phyloP scores from a whole-genome alignment of 1,284 basidiomycete genomes.

The Marasmius tenuissimus region DNA sequence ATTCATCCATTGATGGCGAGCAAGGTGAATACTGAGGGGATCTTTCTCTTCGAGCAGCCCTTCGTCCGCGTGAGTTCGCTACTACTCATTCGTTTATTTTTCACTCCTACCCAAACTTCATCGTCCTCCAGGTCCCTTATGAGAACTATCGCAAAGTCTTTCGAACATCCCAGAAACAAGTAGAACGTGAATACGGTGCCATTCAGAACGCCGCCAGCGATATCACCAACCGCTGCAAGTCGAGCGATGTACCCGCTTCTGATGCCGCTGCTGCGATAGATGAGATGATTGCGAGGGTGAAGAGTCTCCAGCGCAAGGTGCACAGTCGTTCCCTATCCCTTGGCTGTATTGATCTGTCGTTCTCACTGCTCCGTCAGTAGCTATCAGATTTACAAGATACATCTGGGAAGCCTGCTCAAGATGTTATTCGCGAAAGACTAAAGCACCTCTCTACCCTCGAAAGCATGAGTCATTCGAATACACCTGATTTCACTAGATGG shows the following conservation, averaged over 20 bases:
- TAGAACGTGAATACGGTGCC: slow-evolving; percentile 74
- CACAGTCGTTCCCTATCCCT: background rate
- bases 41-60: slow-evolving; percentile 87
- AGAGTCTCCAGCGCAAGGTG: slow-evolving; percentile 82
- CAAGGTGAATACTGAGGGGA: slow-evolving; percentile 71
- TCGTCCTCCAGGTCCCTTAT: slow-evolving; percentile 66
- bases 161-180: slow-evolving; percentile 73
- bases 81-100: slow-evolving; percentile 1
- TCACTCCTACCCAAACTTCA: slow-evolving; percentile 17
- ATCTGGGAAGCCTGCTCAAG: slow-evolving; percentile 64
- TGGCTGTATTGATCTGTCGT: background rate
- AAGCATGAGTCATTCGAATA: slow-evolving; percentile 45
- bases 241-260: slow-evolving; percentile 39
- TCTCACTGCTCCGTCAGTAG: slow-evolving; percentile 35
- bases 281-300: slow-evolving; percentile 71
- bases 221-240: slow-evolving; percentile 44
- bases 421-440: slow-evolving; percentile 71
- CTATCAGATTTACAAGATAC: slow-evolving; percentile 69
- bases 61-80: slow-evolving; percentile 64
- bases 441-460: slow-evolving; percentile 69
- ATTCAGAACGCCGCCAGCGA: slow-evolving; percentile 59
- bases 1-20: slow-evolving; percentile 28
- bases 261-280: slow-evolving; percentile 69
- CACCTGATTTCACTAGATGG: slow-evolving; percentile 72
- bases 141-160: slow-evolving; percentile 87